These are phyloP conservation scores for Coemansia sp. DNA, from an alignment of 192 early-diverging fungal genomes.

Conservation along the genomic window DNA sequence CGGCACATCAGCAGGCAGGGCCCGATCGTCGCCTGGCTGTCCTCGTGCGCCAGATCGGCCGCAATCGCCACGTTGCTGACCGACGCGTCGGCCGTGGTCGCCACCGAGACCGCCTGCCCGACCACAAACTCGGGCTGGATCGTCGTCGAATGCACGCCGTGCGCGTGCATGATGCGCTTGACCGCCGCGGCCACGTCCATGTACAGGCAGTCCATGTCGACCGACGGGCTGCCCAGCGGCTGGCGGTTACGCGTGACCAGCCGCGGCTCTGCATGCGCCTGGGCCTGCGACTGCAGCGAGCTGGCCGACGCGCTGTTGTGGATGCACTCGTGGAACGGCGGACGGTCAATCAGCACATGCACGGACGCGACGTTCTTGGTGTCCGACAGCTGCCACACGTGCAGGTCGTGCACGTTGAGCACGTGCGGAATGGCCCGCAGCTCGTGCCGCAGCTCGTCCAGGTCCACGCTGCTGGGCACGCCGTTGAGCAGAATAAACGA, in stretches of 20 bases:
- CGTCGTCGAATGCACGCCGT: constrained; percentile 85
- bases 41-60: constrained; percentile 5
- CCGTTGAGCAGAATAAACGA: constrained; percentile 80
- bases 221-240: constrained; percentile 13
- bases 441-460: constrained; percentile 63
- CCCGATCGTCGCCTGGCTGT: constrained; percentile 34
- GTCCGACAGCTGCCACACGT: constrained; percentile 90
- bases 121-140: constrained; percentile 89
- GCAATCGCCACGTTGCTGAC: constrained; percentile 42
- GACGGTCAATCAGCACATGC: constrained; percentile 69
- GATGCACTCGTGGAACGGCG: constrained; percentile 43
- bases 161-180: constrained; percentile 72
- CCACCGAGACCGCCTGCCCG: constrained; percentile 37
- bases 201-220: constrained; percentile 59
- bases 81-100: constrained; percentile 16
- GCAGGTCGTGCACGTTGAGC: constrained; percentile 81
- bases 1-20: constrained; percentile 43
- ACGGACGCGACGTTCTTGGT: constrained; percentile 78
- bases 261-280: constrained; percentile 28
- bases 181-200: constrained; percentile 69
- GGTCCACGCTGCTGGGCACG: constrained; percentile 64
- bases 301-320: constrained; percentile 45
- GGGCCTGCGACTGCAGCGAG: constrained; percentile 1
- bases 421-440: constrained; percentile 65
- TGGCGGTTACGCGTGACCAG: constrained; percentile 29